Evolutionary conservation across 331 rosid genomes (phyloP).

Genomic region (Quercus lobata): DNA sequence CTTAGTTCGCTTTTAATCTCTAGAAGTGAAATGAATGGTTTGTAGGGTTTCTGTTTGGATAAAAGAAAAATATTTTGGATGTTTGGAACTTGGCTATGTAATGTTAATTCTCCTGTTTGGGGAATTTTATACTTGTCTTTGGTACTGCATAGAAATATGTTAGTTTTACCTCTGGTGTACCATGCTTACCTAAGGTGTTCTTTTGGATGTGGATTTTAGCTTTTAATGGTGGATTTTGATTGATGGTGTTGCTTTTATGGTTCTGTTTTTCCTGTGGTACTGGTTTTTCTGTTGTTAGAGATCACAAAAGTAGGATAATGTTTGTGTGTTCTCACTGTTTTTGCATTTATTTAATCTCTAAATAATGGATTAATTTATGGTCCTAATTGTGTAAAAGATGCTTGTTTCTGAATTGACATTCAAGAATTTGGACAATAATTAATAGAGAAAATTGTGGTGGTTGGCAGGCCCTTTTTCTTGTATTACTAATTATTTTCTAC

Average conservation of each 20-base stretch:
- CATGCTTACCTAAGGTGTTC: too few species aligned
- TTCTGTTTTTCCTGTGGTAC: neutral
- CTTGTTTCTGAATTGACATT: neutral
- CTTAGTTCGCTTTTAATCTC: neutral
- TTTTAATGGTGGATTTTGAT: neutral
- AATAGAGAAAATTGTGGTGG: too few species aligned
- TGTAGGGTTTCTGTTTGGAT: conserved; percentile 19
- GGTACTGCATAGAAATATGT: conserved; percentile 3
- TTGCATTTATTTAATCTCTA: too few species aligned
- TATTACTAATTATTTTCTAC: too few species aligned
- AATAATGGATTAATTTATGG: neutral
- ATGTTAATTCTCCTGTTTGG: conserved; percentile 38
- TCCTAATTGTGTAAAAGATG: neutral
- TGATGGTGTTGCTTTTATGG: neutral
- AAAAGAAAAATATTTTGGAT: neutral
- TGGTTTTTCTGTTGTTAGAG: neutral
- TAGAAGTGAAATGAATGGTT: conserved; percentile 16
- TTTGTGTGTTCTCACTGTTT: neutral
- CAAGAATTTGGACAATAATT: neutral
- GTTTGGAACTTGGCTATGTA: conserved; percentile 3
- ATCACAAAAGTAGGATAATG: neutral
- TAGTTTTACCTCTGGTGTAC: conserved; percentile 28
- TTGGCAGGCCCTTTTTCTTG: too few species aligned
- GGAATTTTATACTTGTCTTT: conserved; percentile 26
- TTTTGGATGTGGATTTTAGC: conserved; percentile 11